Evolutionary conservation across 2,329 filamentous ascomycete species (phyloP).

Genomic region (Zymoseptoria brevis): DNA sequence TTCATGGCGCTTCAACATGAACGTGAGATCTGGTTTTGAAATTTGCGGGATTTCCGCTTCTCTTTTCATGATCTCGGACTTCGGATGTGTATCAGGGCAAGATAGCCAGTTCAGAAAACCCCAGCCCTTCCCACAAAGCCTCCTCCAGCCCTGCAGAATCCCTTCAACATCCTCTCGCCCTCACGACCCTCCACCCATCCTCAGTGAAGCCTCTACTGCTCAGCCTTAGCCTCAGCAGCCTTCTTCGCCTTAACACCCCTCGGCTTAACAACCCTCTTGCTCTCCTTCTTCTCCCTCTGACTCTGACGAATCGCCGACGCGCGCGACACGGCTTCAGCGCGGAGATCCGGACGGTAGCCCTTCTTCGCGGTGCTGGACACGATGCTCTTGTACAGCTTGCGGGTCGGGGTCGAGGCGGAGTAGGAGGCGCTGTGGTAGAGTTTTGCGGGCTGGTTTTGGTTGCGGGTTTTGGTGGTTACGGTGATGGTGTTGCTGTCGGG

Average conservation of each 20-base stretch:
- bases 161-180: background rate
- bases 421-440: slow-evolving; percentile 58
- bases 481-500: slow-evolving; percentile 71
- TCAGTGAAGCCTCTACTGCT: no score
- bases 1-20: no score
- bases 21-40: background rate
- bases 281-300: slow-evolving; percentile 73
- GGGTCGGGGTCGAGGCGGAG: slow-evolving; percentile 62
- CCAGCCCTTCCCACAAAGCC: background rate
- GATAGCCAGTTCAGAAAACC: background rate
- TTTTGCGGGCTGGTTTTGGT: slow-evolving; percentile 66
- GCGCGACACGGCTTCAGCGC: slow-evolving; percentile 65
- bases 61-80: background rate
- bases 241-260: slow-evolving; percentile 30
- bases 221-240: slow-evolving; percentile 15
- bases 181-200: no score
- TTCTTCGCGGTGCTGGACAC: slow-evolving; percentile 75
- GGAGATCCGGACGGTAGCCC: slow-evolving; percentile 61
- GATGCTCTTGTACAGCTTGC: slow-evolving; percentile 85
- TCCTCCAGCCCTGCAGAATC: background rate
- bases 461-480: slow-evolving; percentile 77
- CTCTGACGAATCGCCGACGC: slow-evolving; percentile 67
- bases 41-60: slow-evolving; percentile 1
- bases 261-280: slow-evolving; percentile 53
- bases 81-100: background rate